Conservation (phyloP, 192 early-diverging fungal species). For the Backusella mclennaniae region DNA sequence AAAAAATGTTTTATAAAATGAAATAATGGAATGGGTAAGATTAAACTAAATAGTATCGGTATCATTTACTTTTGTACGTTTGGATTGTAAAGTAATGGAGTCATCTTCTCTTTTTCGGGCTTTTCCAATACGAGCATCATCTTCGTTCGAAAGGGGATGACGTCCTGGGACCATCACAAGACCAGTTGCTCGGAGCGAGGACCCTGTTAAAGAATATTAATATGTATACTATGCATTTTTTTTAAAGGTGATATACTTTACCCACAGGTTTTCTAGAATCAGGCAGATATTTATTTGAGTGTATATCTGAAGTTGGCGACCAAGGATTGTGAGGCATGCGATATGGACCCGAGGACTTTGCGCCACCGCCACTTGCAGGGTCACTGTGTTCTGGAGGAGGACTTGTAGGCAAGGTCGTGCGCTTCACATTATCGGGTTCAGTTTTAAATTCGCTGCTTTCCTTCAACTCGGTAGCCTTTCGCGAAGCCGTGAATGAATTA, state of each 20-base stretch:
- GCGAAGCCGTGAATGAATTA: background rate
- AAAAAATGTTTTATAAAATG: background rate
- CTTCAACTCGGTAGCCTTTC: background rate
- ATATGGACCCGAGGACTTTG: background rate
- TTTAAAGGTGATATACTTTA: background rate
- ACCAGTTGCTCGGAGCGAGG: conserved; percentile 7
- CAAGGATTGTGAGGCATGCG: background rate
- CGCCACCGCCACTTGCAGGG: too few species aligned
- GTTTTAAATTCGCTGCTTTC: background rate
- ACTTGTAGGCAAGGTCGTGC: conserved; percentile 13
- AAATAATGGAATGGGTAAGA: background rate
- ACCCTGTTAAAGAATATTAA: background rate
- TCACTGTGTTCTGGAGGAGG: conserved; percentile 13
- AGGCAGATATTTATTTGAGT: background rate
- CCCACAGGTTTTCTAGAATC: background rate
- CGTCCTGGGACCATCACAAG: conserved; percentile 11
- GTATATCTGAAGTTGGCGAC: background rate
- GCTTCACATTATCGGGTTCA: background rate
- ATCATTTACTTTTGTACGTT: conserved; percentile 5
- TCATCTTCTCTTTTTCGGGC: background rate
- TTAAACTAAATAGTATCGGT: background rate
- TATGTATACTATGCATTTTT: background rate
- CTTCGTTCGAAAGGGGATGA: conserved; percentile 8
- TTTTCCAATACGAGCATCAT: background rate
- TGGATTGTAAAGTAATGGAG: background rate